Evolutionary conservation across 495 filamentous ascomycete genomes (phyloP).

Genomic region (Aspergillus ellipticus): DNA sequence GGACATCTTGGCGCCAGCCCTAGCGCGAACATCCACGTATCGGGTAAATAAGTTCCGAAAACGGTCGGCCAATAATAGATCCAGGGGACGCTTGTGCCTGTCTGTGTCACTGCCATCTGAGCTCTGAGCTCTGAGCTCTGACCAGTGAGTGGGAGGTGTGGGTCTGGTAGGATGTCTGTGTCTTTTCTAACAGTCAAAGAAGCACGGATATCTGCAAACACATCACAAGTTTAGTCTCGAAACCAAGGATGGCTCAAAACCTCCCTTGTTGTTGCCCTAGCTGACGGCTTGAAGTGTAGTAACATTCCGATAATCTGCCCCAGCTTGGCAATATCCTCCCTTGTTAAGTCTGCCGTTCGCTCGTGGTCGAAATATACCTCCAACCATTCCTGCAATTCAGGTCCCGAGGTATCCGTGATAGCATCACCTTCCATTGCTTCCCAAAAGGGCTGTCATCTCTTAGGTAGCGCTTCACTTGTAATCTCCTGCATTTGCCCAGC

Average conservation of each 20-base stretch:
- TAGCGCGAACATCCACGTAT: too few relatives aligned
- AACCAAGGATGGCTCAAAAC: conserved; percentile 3
- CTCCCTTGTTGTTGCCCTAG: background rate
- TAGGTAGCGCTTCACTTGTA: conserved; percentile 28
- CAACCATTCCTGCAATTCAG: conserved; percentile 32
- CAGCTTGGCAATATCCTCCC: background rate
- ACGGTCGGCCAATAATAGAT: too few relatives aligned
- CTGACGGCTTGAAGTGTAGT: conserved; percentile 1
- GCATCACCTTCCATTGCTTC: conserved; percentile 7
- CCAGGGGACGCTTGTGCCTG: too few relatives aligned
- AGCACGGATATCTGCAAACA: too few relatives aligned
- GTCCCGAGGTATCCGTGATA: conserved; percentile 15
- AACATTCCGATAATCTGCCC: background rate
- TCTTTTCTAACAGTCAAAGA: too few relatives aligned
- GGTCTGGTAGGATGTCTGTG: too few relatives aligned
- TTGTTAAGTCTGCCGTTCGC: background rate
- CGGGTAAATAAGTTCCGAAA: too few relatives aligned
- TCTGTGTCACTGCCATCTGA: too few relatives aligned
- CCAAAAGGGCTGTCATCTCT: conserved; percentile 28
- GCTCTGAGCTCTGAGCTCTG: too few relatives aligned
- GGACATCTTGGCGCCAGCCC: too few relatives aligned
- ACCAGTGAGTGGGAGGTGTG: too few relatives aligned
- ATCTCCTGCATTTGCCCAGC: conserved; percentile 33
- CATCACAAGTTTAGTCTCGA: background rate
- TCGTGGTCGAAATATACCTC: conserved; percentile 22